These are phyloP conservation scores for Aleurites moluccanus DNA, from an alignment of 441 rosid genomes.

Conservation along the genomic window DNA sequence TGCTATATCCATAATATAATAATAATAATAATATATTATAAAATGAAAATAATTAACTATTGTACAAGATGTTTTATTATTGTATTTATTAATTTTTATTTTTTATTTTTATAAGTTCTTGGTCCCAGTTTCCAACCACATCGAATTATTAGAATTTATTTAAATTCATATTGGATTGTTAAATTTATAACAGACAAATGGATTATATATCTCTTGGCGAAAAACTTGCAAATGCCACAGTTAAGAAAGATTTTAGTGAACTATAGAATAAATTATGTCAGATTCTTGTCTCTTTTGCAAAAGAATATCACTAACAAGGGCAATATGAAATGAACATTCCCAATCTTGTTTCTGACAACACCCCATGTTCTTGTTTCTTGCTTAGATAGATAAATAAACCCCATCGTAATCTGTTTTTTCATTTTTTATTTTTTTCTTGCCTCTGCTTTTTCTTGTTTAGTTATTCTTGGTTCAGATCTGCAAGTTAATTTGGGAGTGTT, in stretches of 20 bases:
- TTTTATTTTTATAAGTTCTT: background rate
- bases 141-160: no score
- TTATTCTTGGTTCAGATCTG: constrained; percentile 47
- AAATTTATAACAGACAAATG: no score
- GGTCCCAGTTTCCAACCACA: no score
- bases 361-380: constrained; percentile 48
- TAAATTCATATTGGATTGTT: no score
- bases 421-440: constrained; percentile 16
- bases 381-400: constrained; percentile 30
- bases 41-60: background rate
- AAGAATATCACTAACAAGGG: constrained; percentile 11
- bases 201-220: no score
- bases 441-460: background rate
- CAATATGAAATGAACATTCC: constrained; percentile 34
- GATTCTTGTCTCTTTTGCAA: constrained; percentile 26
- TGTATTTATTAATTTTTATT: no score
- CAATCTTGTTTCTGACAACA: constrained; percentile 48
- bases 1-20: background rate
- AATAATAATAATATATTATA: background rate
- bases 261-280: constrained; percentile 19
- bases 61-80: background rate
- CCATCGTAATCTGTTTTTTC: constrained; percentile 28
- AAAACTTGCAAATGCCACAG: background rate
- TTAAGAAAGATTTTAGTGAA: constrained; percentile 11
- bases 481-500: constrained; percentile 12